Conservation (phyloP, 805 yeast species). For the Spathaspora boniae region DNA sequence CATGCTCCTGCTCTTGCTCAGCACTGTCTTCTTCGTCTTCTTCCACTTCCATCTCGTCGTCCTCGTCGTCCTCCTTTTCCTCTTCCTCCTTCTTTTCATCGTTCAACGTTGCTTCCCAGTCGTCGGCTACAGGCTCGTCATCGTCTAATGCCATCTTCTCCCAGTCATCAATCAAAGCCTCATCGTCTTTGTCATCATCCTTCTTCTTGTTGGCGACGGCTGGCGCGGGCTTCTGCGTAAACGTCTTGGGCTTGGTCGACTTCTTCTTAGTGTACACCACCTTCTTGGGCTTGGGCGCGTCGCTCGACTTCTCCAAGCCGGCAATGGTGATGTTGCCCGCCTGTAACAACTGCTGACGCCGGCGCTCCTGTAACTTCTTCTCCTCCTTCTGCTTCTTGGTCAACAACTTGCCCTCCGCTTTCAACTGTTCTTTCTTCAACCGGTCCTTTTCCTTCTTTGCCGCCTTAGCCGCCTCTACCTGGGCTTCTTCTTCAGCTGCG, state of each 20-base stretch:
- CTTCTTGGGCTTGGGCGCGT: constrained; percentile 52
- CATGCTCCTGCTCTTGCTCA: constrained; percentile 25
- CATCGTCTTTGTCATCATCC: constrained; percentile 36
- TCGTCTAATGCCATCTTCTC: constrained; percentile 67
- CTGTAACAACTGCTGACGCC: constrained; percentile 80
- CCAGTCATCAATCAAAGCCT: constrained; percentile 80
- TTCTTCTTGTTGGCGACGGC: constrained; percentile 19
- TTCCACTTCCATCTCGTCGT: constrained; percentile 26
- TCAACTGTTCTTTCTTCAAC: constrained; percentile 82
- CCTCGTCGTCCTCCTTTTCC: constrained; percentile 27
- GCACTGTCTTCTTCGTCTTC: constrained; percentile 28
- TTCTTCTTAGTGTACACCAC: constrained; percentile 72
- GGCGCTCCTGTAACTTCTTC: constrained; percentile 77
- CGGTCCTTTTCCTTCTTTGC: constrained; percentile 85
- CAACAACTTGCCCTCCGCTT: constrained; percentile 91
- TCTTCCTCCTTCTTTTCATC: constrained; percentile 28
- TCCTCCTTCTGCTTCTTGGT: constrained; percentile 96
- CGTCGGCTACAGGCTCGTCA: constrained; percentile 50
- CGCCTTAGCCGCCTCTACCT: constrained; percentile 53
- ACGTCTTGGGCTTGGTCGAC: constrained; percentile 44
- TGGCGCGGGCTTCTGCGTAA: constrained; percentile 25
- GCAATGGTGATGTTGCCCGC: constrained; percentile 71
- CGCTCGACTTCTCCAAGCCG: constrained; percentile 50
- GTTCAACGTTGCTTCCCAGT: constrained; percentile 47
- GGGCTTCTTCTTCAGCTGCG: constrained; percentile 61